These are phyloP conservation scores for Penicillium sp. DNA, from an alignment of 2,329 filamentous ascomycete species.

Conservation along the genomic window DNA sequence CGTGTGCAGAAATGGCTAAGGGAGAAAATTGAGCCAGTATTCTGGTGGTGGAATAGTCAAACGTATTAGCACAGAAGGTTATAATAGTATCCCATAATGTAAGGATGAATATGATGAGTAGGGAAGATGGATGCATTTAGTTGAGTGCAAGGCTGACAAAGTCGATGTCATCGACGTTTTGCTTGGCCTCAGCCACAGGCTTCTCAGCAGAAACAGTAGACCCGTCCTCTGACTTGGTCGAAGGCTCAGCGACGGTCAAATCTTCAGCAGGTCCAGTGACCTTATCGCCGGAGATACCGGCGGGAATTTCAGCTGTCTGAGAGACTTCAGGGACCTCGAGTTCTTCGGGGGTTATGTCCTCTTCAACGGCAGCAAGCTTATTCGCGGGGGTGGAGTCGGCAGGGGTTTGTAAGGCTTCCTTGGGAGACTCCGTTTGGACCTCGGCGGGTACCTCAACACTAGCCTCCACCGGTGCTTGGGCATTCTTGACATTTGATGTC, in stretches of 20 bases:
- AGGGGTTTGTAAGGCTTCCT: slow-evolving; percentile 8
- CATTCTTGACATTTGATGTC: too few relatives aligned
- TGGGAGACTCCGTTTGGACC: slow-evolving; percentile 7
- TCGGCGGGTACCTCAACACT: not conserved
- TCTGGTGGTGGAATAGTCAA: slow-evolving; percentile 5
- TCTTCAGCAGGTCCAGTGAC: slow-evolving; percentile 51
- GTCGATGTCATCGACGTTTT: slow-evolving; percentile 26
- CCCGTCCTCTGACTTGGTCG: slow-evolving; percentile 3
- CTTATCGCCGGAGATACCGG: slow-evolving; percentile 25
- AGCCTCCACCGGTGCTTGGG: not conserved
- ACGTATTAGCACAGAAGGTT: slow-evolving; percentile 18
- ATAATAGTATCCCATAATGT: slow-evolving; percentile 8
- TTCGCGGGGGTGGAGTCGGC: not conserved
- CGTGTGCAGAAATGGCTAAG: not conserved
- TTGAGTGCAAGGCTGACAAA: slow-evolving; percentile 26
- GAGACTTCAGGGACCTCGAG: not conserved
- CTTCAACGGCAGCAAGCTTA: slow-evolving; percentile 1
- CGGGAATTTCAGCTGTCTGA: not conserved
- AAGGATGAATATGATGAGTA: not conserved
- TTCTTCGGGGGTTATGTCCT: slow-evolving; percentile 5
- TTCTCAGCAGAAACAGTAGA: slow-evolving; percentile 2
- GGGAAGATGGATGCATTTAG: slow-evolving; percentile 8
- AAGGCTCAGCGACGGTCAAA: not conserved
- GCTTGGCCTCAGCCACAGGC: slow-evolving; percentile 11
- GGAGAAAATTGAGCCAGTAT: not conserved